A percentile compares a stretch with the other conserved stretches of the same genome.
These are phyloP conservation scores for Melampsora americana DNA, from an alignment of 1,284 basidiomycete species.

Conservation along the genomic window DNA sequence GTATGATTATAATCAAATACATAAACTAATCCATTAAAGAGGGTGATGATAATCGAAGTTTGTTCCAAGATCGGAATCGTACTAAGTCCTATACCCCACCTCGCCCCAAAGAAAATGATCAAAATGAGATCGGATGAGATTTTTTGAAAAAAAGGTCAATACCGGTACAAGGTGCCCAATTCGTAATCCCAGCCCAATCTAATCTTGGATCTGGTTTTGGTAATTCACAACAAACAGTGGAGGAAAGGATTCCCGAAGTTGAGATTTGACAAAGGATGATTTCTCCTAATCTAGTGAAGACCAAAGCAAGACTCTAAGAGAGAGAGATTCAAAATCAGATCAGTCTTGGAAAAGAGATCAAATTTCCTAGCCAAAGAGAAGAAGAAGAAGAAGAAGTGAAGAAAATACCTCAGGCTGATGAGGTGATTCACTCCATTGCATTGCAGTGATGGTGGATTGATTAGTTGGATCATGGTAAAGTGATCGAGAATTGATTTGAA, in stretches of 20 bases:
- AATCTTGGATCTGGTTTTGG: constrained; percentile 14
- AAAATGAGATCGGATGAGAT: background rate
- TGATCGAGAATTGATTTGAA: constrained; percentile 1
- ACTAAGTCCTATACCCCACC: too few species aligned
- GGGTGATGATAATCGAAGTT: too few species aligned
- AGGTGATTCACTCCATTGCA: constrained; percentile 13
- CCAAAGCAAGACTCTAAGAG: constrained; percentile 5
- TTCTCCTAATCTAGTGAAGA: constrained; percentile 27
- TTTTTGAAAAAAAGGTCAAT: too few species aligned
- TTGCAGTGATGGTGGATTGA: constrained; percentile 10
- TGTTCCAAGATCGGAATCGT: background rate
- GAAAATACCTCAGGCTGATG: background rate
- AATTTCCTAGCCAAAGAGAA: too few species aligned
- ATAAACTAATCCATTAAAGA: background rate
- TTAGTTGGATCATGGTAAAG: constrained; percentile 18
- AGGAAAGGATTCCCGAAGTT: background rate
- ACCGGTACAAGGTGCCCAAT: constrained; percentile 37
- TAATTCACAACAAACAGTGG: background rate
- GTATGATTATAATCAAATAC: background rate
- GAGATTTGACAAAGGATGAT: background rate
- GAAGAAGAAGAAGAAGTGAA: too few species aligned
- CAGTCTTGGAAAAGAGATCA: too few species aligned
- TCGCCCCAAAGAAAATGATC: too few species aligned
- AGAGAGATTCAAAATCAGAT: background rate
- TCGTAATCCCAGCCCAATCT: constrained; percentile 17